These are phyloP conservation scores for Jaenimonas drosophilae DNA, from an alignment of 208 protist species.

Conservation along the genomic window DNA sequence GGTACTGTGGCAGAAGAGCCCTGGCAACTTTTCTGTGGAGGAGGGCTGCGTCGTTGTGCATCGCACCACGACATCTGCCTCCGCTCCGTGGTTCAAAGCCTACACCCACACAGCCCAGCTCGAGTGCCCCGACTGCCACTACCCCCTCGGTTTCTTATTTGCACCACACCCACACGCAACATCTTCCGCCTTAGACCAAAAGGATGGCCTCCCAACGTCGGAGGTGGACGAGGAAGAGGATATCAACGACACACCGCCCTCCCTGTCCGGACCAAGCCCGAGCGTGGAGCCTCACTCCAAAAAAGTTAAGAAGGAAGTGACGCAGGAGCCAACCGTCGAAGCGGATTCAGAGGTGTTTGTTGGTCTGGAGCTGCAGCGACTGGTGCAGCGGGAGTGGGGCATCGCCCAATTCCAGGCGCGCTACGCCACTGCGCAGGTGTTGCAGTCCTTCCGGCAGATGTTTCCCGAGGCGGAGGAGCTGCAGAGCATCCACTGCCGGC, in stretches of 20 bases:
- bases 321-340: background rate
- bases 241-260: too few relatives aligned
- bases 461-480: conserved; percentile 78
- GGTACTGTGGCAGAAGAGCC: conserved; percentile 15
- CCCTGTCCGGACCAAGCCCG: too few relatives aligned
- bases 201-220: too few relatives aligned
- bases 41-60: conserved; percentile 56
- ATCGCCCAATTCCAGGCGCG: conserved; percentile 53
- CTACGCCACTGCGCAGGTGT: conserved; percentile 36
- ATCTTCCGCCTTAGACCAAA: too few relatives aligned
- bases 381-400: conserved; percentile 54
- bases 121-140: conserved; percentile 76
- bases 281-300: too few relatives aligned
- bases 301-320: too few relatives aligned
- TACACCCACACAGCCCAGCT: conserved; percentile 36
- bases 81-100: conserved; percentile 48
- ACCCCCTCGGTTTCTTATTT: conserved; percentile 64
- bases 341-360: conserved; percentile 33
- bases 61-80: conserved; percentile 46
- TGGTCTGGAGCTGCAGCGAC: conserved; percentile 65
- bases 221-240: too few relatives aligned
- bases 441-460: conserved; percentile 54
- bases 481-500: conserved; percentile 58
- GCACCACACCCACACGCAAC: background rate
- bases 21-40: conserved; percentile 64